phyloP scores from a whole-genome alignment of 106 monocot species.

The Dactylorhiza incarnata region DNA sequence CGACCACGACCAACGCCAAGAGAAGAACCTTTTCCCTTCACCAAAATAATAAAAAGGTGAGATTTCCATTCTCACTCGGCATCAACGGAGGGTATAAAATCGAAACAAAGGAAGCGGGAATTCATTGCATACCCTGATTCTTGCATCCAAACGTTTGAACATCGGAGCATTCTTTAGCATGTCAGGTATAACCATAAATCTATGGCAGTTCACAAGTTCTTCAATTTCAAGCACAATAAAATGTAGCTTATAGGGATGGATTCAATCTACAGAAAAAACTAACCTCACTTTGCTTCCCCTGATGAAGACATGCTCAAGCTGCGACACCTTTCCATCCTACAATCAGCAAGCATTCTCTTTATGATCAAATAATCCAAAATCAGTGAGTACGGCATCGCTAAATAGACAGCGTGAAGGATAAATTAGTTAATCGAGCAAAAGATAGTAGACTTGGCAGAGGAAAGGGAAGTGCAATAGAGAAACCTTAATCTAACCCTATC shows the following conservation, averaged over 20 bases:
- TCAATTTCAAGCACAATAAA: neutral
- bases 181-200: constrained; percentile 96
- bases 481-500: neutral
- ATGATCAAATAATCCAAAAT: too few relatives aligned
- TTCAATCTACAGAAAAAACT: neutral
- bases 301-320: constrained; percentile 86
- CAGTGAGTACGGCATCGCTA: neutral
- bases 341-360: neutral
- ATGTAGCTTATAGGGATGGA: neutral
- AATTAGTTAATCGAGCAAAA: neutral
- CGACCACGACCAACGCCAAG: constrained; percentile 96
- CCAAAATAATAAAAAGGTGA: constrained; percentile 1
- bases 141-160: constrained; percentile 93
- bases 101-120: neutral
- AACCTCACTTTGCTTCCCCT: constrained; percentile 87
- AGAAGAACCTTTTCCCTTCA: constrained; percentile 72
- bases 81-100: neutral
- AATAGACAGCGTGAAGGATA: neutral
- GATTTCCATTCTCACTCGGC: neutral
- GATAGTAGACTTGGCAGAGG: neutral
- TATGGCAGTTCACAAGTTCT: constrained; percentile 14
- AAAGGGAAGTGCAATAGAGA: neutral
- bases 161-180: constrained; percentile 98
- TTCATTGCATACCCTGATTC: constrained; percentile 54
- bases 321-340: constrained; percentile 78